phyloP scores from a whole-genome alignment of 108 stramenopile species.

The Fragilariopsis cylindrus region DNA sequence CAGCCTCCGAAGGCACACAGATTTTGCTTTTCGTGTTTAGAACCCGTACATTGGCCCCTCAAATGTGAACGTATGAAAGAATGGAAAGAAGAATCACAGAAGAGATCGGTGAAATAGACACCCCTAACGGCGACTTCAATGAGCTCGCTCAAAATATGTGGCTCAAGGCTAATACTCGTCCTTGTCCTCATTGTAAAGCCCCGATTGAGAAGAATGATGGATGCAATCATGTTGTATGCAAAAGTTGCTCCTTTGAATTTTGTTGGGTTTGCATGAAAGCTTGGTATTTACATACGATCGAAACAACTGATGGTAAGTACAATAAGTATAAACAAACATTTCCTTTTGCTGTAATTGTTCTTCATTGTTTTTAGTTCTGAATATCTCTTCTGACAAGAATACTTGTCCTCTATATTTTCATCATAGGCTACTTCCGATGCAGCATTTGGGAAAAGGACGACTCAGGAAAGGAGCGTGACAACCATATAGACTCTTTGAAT shows the following conservation, averaged over 20 bases:
- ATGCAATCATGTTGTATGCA: conserved; percentile 67
- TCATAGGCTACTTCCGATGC: conserved; percentile 67
- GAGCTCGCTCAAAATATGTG: conserved; percentile 62
- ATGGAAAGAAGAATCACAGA: conserved; percentile 53
- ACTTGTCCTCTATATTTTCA: too few species aligned
- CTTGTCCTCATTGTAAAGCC: conserved; percentile 64
- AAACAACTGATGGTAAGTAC: conserved; percentile 51
- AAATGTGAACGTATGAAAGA: conserved; percentile 46
- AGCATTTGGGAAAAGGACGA: conserved; percentile 52
- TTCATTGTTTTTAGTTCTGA: too few species aligned
- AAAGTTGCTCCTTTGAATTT: conserved; percentile 57
- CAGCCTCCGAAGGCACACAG: conserved; percentile 54
- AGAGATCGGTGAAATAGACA: conserved; percentile 43
- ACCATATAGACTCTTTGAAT: conserved; percentile 5
- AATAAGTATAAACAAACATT: too few species aligned
- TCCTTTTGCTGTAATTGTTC: too few species aligned
- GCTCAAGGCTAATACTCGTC: conserved; percentile 72
- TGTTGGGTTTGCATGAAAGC: conserved; percentile 76
- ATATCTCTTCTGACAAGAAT: too few species aligned
- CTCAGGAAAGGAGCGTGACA: conserved; percentile 6
- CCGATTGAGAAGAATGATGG: conserved; percentile 78
- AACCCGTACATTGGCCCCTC: conserved; percentile 50
- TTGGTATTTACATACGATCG: conserved; percentile 56
- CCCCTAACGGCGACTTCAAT: conserved; percentile 24
- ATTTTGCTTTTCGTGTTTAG: conserved; percentile 58